phyloP scores from a whole-genome alignment of 2,329 filamentous ascomycete species.

The Aspergillus fumigatiaffinis region DNA sequence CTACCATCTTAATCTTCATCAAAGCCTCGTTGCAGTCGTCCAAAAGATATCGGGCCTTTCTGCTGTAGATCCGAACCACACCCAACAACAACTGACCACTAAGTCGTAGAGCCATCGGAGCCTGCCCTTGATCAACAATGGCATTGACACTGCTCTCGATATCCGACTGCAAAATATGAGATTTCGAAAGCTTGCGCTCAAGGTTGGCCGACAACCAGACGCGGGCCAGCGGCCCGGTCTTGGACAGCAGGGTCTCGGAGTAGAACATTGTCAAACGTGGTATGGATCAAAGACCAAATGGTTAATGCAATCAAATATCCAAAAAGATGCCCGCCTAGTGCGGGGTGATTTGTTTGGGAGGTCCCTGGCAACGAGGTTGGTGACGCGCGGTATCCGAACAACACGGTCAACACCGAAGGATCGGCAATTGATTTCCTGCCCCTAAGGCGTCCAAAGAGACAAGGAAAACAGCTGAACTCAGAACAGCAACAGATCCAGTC shows the following conservation, averaged over 20 bases:
- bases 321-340: conserved; percentile 28
- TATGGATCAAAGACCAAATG: conserved; percentile 1
- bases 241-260: conserved; percentile 89
- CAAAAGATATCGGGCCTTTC: conserved; percentile 91
- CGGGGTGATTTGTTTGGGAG: conserved; percentile 26
- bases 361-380: conserved; percentile 21
- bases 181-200: conserved; percentile 97
- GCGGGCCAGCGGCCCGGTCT: conserved; percentile 93
- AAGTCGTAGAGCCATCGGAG: conserved; percentile 88
- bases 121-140: conserved; percentile 89
- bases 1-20: conserved; percentile 97
- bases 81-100: conserved; percentile 92
- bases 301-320: conserved; percentile 11
- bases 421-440: conserved; percentile 11
- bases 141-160: conserved; percentile 91
- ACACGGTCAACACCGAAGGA: conserved; percentile 29
- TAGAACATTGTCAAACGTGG: conserved; percentile 72
- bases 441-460: conserved; percentile 3
- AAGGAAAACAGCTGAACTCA: neutral
- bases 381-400: conserved; percentile 33
- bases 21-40: conserved; percentile 98
- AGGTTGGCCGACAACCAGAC: conserved; percentile 98
- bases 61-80: conserved; percentile 94
- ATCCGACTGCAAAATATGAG: conserved; percentile 90
- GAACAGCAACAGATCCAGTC: neutral